Conservation (phyloP, 495 filamentous ascomycete species). For the Podospora comata region DNA sequence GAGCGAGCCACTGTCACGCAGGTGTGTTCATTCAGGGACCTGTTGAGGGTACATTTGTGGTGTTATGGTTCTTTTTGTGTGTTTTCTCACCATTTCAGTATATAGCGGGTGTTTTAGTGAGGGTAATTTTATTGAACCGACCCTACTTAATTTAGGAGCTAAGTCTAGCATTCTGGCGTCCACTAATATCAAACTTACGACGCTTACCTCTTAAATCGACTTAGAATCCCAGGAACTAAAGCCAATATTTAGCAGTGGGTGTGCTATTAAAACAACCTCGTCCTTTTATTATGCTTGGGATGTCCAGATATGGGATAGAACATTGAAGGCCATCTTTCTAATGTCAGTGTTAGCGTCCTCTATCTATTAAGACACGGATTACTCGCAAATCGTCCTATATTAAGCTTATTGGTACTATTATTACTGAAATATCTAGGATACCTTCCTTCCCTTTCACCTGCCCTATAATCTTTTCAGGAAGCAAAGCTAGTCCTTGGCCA, state of each 20-base stretch:
- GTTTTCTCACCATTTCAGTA: background rate
- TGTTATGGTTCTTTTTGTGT: no score
- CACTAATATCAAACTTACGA: background rate
- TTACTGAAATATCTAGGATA: background rate
- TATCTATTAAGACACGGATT: background rate
- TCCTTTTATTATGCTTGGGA: background rate
- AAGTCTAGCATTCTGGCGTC: background rate
- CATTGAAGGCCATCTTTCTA: background rate
- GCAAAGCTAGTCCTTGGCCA: background rate
- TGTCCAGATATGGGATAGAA: background rate
- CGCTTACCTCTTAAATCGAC: conserved; percentile 21
- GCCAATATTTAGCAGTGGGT: background rate
- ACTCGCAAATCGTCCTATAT: background rate
- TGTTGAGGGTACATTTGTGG: no score
- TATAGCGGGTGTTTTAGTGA: background rate
- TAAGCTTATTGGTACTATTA: background rate
- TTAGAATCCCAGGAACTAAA: background rate
- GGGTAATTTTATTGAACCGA: background rate
- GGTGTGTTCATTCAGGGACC: no score
- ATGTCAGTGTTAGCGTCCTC: background rate
- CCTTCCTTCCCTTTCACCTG: background rate
- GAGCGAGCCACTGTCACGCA: no score
- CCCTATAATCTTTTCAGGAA: background rate
- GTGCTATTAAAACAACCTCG: background rate
- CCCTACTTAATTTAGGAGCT: background rate